Percentiles rank a stretch among this genome's conserved stretches.
Evolutionary conservation across 1,139 yeast genomes (phyloP).

Genomic region (Lodderomyces metapsilosis): DNA sequence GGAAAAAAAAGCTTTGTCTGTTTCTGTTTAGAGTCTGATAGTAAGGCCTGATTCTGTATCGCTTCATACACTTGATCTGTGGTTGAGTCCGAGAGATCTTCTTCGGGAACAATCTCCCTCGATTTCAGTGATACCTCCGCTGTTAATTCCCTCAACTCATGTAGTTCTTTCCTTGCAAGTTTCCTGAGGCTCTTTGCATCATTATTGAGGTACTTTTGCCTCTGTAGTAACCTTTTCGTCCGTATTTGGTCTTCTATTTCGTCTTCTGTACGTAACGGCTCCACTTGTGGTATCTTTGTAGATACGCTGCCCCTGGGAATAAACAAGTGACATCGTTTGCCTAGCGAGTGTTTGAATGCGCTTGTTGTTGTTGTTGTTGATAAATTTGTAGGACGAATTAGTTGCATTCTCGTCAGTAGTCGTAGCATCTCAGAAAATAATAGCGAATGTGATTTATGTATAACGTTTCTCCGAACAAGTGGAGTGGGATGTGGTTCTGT

Average conservation of each 20-base stretch:
- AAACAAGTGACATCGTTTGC: background rate
- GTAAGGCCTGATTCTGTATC: background rate
- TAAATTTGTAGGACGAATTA: background rate
- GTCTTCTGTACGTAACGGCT: background rate
- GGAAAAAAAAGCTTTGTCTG: slow-evolving; percentile 39
- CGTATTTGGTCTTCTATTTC: background rate
- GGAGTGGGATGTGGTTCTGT: too few species aligned
- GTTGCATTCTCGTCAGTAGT: background rate
- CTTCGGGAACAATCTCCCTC: background rate
- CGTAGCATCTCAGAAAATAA: too few species aligned
- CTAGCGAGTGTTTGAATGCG: background rate
- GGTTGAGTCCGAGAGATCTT: background rate
- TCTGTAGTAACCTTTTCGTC: background rate
- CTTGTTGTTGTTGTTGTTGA: too few species aligned
- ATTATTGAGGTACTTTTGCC: background rate
- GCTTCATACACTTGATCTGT: background rate
- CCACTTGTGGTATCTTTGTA: background rate
- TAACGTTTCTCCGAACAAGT: too few species aligned
- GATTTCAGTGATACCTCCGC: background rate
- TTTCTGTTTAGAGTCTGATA: background rate
- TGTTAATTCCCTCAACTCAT: background rate
- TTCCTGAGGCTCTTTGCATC: background rate
- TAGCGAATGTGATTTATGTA: background rate
- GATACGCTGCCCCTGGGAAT: background rate
- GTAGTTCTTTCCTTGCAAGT: background rate